Evolutionary conservation across 345 rosid genomes (phyloP), one percentile per base, ranked within the genome.

Genomic region (rapeseed (Brassica napus)): DNA sequence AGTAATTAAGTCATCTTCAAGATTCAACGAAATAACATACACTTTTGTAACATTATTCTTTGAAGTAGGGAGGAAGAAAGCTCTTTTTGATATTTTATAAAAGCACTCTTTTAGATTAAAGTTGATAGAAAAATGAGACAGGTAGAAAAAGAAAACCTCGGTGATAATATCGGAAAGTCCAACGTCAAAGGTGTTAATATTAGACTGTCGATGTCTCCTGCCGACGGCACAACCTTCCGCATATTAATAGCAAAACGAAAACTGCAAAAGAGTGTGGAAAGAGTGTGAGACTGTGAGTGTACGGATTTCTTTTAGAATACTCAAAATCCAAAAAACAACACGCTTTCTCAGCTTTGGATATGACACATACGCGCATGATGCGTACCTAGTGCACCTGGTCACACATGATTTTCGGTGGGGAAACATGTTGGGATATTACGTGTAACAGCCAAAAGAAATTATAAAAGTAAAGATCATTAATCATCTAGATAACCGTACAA

Each of bases 161-260:
- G 21, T 68, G 47, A 75, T 37, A 69, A 44, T 70, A 42, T 74
- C 76, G 77, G 79, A 68, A 23, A 63, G 86, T 88, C 89, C 18
- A 85, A 85, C 76, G 85, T 85, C 57, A 49, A 49, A 49, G 18
- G 16, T 4, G 54, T 84, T 91, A 82, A 73, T 78, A 39, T 39
- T 39, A 39, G 79, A 78, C 82, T 75, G 88, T 84, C 80, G 57
- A 24, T 88, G 90, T 86, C 89, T 87, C 90, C 87, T 84, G 58
- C 81, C 65, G 23, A 62, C 79, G 62, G 70, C 85, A 75, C 82
- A 78, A 72, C 12, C 70, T 78, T 72, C 72, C 77, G 81, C 72
- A 78, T 69, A 16, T 18, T n/a, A 59, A 30, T 52, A 68, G 37
- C 80, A 61, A 67, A 60, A 34, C 42, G 28, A 9, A 68, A 68